phyloP scores from a whole-genome alignment of 2,329 filamentous ascomycete genomes.

The Zymoseptoria passerinii region DNA sequence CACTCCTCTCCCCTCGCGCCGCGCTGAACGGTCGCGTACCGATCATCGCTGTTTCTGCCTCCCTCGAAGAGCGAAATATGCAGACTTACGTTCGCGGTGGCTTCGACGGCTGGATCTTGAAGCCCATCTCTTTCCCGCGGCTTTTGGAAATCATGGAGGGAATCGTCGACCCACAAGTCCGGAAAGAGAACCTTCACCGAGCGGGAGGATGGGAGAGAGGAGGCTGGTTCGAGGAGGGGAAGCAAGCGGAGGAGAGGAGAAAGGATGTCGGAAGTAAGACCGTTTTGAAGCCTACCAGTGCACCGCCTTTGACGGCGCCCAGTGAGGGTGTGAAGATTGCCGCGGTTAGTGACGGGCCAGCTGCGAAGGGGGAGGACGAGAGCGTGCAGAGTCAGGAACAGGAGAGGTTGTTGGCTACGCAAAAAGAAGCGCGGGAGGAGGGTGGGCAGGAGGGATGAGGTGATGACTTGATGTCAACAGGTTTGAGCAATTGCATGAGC shows the following conservation, averaged over 20 bases:
- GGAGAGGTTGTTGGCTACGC: slow-evolving; percentile 21
- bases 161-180: slow-evolving; percentile 53
- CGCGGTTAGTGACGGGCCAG: slow-evolving; percentile 27
- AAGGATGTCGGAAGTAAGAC: slow-evolving; percentile 7
- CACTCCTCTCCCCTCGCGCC: slow-evolving; percentile 53
- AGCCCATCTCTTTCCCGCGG: slow-evolving; percentile 74
- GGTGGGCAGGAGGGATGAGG: not conserved
- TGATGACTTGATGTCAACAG: not conserved
- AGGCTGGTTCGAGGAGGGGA: slow-evolving; percentile 62
- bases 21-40: slow-evolving; percentile 59
- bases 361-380: slow-evolving; percentile 26
- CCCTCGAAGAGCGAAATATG: slow-evolving; percentile 61
- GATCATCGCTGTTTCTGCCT: slow-evolving; percentile 81
- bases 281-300: slow-evolving; percentile 30
- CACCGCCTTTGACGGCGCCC: slow-evolving; percentile 16
- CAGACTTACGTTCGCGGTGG: slow-evolving; percentile 66
- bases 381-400: slow-evolving; percentile 29
- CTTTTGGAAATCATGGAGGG: slow-evolving; percentile 61
- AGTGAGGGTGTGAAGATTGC: slow-evolving; percentile 26
- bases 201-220: slow-evolving; percentile 74
- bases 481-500: too few species aligned
- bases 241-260: slow-evolving; percentile 30
- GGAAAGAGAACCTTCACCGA: slow-evolving; percentile 58
- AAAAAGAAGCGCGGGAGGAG: slow-evolving; percentile 11
- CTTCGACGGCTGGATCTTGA: slow-evolving; percentile 86